Base-by-base conservation (phyloP, 306 rosid genomes). In the Corylus americana region DNA sequence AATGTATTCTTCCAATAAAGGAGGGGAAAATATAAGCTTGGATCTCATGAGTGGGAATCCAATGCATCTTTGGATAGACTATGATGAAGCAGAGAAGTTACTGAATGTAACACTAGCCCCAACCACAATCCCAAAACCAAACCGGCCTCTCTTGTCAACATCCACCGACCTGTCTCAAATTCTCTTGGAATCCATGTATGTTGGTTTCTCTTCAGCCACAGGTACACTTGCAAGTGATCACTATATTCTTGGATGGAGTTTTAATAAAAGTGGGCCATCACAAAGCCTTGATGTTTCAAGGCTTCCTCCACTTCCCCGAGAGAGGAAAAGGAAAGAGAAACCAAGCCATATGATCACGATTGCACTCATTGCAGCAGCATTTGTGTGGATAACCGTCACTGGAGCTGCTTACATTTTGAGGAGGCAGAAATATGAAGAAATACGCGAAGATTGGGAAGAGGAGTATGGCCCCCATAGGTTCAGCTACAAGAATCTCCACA, bases 221-320 rank as follows among this genome's bases (percentile, higher is more conserved):
- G 89, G 87, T n/a, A 12, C 76, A 4, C 0, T 79, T 11, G 12
- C 48, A 0, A 39, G 85, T 31, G 22, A 64, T 20, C 87, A 77
- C 27, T 80, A 77, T 57, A 48, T 86, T 11, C 45, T 80, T 16
- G 89, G 87, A 4, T 83, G 87, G 89, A 83, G 89, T 72, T 86
- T 83, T 59, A 44, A 62, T 4, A 39, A 55, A 25, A 86, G 75
- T 3, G 85, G 89, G 18, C 76, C 62, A 16, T 83, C 89, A 20
- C 85, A 74, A 70, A 76, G 53, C n/a, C 80, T 77, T 12, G 59
- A 47, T n/a, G 2, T 55, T 50, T 48, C 73, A 10, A 18, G 51
- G 25, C 83, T 79, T 54, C 83, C 86, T 7, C 11, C 11, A 31
- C 64, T 72, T 72, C 77, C 82, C 9, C 35, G 20, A 1, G 8